Conservation (phyloP, 306 rosid genomes). For the Prunus fruticosa region DNA sequence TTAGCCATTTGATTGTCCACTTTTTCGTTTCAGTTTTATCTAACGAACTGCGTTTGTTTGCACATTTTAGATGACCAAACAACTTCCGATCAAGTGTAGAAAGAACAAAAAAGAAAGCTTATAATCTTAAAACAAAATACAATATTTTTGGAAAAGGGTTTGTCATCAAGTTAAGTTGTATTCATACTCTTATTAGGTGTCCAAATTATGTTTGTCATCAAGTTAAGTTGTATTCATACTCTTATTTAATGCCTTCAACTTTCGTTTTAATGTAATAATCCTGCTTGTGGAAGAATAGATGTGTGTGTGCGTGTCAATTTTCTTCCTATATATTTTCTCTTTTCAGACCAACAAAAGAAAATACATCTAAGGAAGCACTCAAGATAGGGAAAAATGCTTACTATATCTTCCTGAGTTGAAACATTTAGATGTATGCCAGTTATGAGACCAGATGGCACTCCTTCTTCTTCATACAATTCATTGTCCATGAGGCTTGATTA, state of each 20-base stretch:
- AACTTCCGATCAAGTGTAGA: not conserved
- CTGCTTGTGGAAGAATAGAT: no score
- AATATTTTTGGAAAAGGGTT: not conserved
- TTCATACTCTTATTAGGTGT: not conserved
- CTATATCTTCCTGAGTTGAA: slow-evolving; percentile 45
- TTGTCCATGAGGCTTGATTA: slow-evolving; percentile 51
- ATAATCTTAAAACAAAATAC: not conserved
- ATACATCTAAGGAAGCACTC: not conserved
- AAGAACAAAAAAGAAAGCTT: not conserved
- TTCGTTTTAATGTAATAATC: no score
- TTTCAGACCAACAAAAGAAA: not conserved
- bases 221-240: no score
- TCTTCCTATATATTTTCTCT: no score
- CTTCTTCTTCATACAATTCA: slow-evolving; percentile 34
- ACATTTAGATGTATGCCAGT: slow-evolving; percentile 45
- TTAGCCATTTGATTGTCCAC: no score
- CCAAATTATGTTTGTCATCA: no score
- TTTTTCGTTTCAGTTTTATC: no score
- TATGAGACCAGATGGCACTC: slow-evolving; percentile 39
- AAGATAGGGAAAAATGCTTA: slow-evolving; percentile 41
- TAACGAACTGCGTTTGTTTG: no score
- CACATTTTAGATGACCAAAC: no score
- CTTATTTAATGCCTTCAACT: no score
- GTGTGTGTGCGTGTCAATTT: no score
- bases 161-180: not conserved